phyloP scores from a whole-genome alignment of 2,329 filamentous ascomycete genomes.

The Fusarium chuoi region DNA sequence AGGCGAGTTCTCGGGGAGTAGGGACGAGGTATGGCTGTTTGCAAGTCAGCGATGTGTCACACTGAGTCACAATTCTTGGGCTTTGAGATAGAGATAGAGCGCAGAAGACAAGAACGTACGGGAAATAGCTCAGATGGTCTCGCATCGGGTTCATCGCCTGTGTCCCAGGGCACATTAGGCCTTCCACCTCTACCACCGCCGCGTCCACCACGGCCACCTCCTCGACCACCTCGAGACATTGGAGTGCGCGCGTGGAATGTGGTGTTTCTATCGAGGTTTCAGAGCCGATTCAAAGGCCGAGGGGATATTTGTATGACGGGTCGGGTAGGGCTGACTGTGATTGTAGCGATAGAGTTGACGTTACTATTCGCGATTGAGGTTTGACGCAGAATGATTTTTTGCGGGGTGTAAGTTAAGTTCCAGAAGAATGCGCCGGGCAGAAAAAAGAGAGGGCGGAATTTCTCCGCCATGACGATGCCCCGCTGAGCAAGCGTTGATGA shows the following conservation, averaged over 20 bases:
- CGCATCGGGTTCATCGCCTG: conserved; percentile 64
- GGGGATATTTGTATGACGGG: background rate
- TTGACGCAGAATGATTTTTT: conserved; percentile 38
- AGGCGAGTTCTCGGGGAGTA: conserved; percentile 54
- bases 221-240: conserved; percentile 66
- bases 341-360: background rate
- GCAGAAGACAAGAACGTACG: conserved; percentile 49
- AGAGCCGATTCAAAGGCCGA: background rate
- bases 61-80: background rate
- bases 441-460: conserved; percentile 33
- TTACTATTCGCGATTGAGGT: conserved; percentile 14
- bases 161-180: conserved; percentile 63
- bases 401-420: conserved; percentile 33
- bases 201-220: conserved; percentile 62
- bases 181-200: conserved; percentile 59
- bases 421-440: conserved; percentile 8
- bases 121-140: conserved; percentile 70
- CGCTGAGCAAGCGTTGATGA: conserved; percentile 3
- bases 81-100: background rate
- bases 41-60: conserved; percentile 16
- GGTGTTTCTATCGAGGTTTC: background rate
- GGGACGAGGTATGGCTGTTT: conserved; percentile 62
- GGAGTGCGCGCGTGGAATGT: background rate
- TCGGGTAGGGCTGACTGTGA: background rate
- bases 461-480: conserved; percentile 30